Base-by-base conservation (phyloP, 257 asterid species). In the Solanum verrucosum region DNA sequence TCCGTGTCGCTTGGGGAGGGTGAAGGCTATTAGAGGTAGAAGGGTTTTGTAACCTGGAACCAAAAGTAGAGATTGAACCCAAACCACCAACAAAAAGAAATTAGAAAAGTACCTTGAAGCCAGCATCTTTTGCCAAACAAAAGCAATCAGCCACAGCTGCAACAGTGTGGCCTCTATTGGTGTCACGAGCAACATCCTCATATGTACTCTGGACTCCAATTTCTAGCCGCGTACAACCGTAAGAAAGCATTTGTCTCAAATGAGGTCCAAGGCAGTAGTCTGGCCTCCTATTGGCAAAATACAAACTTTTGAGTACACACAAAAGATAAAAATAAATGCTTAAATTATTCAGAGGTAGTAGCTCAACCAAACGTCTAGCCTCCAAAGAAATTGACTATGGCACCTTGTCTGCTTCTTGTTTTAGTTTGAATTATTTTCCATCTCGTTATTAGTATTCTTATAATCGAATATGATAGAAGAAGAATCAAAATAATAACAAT, bases 71-170 rank as follows among this genome's bases (percentile, higher is more conserved):
- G 71, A 21, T 88, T 88, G 44, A 82, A 37, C 72, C 42, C 56
- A 31, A 85, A 72, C 38, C 25, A 86, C 42, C 75, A 84, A 18
- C 84, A 52, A 84, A 35, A 9, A 23, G 71, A 73, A 79, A 34
- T 87, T 33, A 88, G 90, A 86, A 88, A 82, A 86, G 87, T 65
- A 96, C 99, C 98, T 97, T 97, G 87, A 97, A 97, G 85, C 99
- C 98, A 87, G 99, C 99, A 94, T 97, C 99, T 93, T 97, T 97
- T 70, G 99, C 98, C 92, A 97, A 91, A 91, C 96, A 95, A 93
- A 97, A 97, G 93, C 99, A 97, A 92, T 97, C 99, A 90, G 99
- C 98, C 88, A 97, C 99, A 87, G 99, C 98, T 86, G 98, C 98
- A 88, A 97, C 99, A 5, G 99, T 95, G 92, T 97, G 99, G 83